Evolutionary conservation across 2,329 filamentous ascomycete species (phyloP), one percentile per base, ranked within the genome.

Genomic region (Ceratocystis cubensis): DNA sequence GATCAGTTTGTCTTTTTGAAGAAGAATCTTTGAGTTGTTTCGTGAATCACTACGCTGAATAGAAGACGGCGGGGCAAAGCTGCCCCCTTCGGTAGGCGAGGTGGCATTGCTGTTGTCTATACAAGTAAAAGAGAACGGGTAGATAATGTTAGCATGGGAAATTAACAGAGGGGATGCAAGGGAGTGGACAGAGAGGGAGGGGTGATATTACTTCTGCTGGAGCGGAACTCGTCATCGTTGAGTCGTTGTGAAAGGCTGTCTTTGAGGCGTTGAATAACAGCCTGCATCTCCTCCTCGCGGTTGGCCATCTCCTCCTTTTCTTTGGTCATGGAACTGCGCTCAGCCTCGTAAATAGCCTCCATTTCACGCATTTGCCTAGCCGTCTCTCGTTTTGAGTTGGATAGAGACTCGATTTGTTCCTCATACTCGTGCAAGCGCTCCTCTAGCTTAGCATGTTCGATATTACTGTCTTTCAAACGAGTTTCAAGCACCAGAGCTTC

Each of bases 1-100:
- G 71, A 99, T 97, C 68, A 96, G 80, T 77, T 95, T 94, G 77
- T 99, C 94, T 75, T 97, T 99, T 75, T 97, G 92, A 71, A 95
- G 82, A 63, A 97, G 83, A 64, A 96, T 81, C 75, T 93, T 95
- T 15, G 91, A 95, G 76, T 88, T 93, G 75, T 89, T 95, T 70
- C 88, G 84, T 44, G 91, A 96, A 72, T 95, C 89, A 80, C 90
- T 96, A 70, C 91, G 88, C 72, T 93, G 86, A 65, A 96, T 77
- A 3, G 90, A 91, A 17, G 88, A 88, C 1, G 91, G 88, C 15
- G 92, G 92, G 7, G 92, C 92, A 73, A 96, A 96, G 63, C 85
- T 85, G 68, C 80, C 82, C 70, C 93, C 89, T 66, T 91, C 78
- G 68, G 82, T 86, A 28, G 88, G 87, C 1, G 87, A 87, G 70